Evolutionary conservation across 1,284 basidiomycete species (phyloP).

Genomic region (Heterobasidion irregulare): DNA sequence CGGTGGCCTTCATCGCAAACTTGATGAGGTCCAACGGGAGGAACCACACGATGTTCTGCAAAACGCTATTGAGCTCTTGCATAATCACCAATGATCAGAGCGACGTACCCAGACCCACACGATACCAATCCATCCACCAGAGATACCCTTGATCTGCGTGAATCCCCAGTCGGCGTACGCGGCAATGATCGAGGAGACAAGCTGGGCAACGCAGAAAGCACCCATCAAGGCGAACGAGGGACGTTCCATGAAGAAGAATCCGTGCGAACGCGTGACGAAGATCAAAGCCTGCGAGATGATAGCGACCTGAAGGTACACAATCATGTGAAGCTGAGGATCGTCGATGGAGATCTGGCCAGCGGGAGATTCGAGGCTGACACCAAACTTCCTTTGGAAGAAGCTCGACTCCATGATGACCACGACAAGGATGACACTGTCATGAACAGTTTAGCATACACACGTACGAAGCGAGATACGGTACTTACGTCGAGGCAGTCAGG

Average conservation of each 20-base stretch:
- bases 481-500: conserved; percentile 83
- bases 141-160: conserved; percentile 69
- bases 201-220: conserved; percentile 90
- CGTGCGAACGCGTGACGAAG: conserved; percentile 94
- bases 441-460: conserved; percentile 12
- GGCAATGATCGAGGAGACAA: conserved; percentile 93
- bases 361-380: conserved; percentile 48
- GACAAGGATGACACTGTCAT: conserved; percentile 64
- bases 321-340: conserved; percentile 72
- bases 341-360: conserved; percentile 45
- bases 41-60: conserved; percentile 90
- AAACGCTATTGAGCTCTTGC: conserved; percentile 6
- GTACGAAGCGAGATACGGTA: conserved; percentile 11
- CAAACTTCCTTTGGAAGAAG: conserved; percentile 88
- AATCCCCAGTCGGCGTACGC: conserved; percentile 91
- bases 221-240: conserved; percentile 84
- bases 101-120: conserved; percentile 86
- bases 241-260: conserved; percentile 98
- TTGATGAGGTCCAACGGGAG: conserved; percentile 92
- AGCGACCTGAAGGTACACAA: conserved; percentile 88
- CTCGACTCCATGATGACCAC: conserved; percentile 80
- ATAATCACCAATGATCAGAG: not conserved
- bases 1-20: conserved; percentile 89
- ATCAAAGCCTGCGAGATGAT: conserved; percentile 98
- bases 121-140: conserved; percentile 94